These are phyloP conservation scores for Talaromyces sp. DNA, from an alignment of 2,329 filamentous ascomycete genomes.

Conservation along the genomic window DNA sequence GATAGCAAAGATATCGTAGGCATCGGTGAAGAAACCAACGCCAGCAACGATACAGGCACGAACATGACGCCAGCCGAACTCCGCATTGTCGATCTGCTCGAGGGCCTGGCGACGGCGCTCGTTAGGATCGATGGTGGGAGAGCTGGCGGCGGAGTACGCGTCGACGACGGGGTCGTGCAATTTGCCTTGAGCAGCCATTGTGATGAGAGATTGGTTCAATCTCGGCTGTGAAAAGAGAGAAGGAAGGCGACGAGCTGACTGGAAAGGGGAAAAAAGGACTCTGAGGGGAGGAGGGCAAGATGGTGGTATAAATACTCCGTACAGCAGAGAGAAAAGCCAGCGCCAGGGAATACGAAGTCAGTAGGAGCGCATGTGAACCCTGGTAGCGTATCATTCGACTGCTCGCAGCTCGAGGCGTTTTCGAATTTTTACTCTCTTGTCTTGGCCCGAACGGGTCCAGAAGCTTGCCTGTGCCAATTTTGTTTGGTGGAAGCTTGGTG, in stretches of 20 bases:
- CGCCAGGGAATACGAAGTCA: not conserved
- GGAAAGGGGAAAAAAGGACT: too few species aligned
- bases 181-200: constrained; percentile 10
- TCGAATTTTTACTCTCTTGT: too few species aligned
- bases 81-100: constrained; percentile 73
- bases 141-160: constrained; percentile 6
- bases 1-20: constrained; percentile 77
- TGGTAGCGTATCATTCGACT: not conserved
- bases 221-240: not conserved
- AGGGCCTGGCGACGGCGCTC: constrained; percentile 74
- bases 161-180: constrained; percentile 1
- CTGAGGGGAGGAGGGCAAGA: not conserved
- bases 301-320: not conserved
- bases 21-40: constrained; percentile 84
- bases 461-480: not conserved
- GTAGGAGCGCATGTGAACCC: not conserved
- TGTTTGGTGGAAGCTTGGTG: not conserved
- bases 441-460: not conserved
- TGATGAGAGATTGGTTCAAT: not conserved
- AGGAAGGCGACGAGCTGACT: not conserved
- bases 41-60: constrained; percentile 72
- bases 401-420: constrained; percentile 1
- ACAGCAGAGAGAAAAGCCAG: not conserved
- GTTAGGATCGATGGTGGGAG: constrained; percentile 56
- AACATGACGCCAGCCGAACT: constrained; percentile 80